phyloP scores from a whole-genome alignment of 2,329 filamentous ascomycete species.

The Emmonsiellopsis sp. region DNA sequence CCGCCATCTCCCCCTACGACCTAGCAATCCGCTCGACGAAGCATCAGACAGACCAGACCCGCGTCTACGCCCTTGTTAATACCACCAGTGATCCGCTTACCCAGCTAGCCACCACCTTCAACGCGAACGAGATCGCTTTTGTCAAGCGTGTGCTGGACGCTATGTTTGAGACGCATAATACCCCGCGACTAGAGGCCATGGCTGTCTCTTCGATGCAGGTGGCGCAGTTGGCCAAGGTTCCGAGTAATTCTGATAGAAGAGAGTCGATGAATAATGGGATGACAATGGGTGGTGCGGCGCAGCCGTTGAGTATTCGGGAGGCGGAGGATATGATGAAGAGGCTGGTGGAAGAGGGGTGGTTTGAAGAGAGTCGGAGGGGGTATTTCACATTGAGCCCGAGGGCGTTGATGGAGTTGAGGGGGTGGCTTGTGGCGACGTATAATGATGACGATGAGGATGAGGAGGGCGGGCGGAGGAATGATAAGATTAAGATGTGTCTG shows the following conservation, averaged over 20 bases:
- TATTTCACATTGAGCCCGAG: conserved; percentile 72
- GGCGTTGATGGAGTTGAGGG: conserved; percentile 72
- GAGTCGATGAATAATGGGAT: conserved; percentile 29
- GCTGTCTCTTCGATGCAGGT: conserved; percentile 74
- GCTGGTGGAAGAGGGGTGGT: conserved; percentile 73
- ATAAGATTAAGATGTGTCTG: conserved; percentile 76
- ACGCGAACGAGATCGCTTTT: conserved; percentile 77
- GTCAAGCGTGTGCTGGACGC: conserved; percentile 78
- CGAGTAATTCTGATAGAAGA: conserved; percentile 26
- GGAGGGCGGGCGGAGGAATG: conserved; percentile 40
- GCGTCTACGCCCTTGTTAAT: conserved; percentile 81
- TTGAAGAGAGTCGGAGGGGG: conserved; percentile 61
- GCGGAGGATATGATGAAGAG: conserved; percentile 63
- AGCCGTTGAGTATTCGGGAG: conserved; percentile 63
- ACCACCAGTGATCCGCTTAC: conserved; percentile 75
- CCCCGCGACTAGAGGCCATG: conserved; percentile 68
- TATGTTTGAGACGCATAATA: conserved; percentile 89
- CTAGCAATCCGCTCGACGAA: conserved; percentile 71
- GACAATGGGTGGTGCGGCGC: conserved; percentile 26
- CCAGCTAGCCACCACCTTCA: conserved; percentile 74
- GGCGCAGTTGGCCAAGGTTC: conserved; percentile 52
- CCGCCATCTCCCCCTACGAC: conserved; percentile 69
- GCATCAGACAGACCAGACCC: conserved; percentile 55
- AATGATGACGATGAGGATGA: conserved; percentile 64
- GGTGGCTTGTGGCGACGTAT: conserved; percentile 81